Base-by-base conservation (phyloP, 2,329 filamentous ascomycete genomes). In the Fusarium tupiense region DNA sequence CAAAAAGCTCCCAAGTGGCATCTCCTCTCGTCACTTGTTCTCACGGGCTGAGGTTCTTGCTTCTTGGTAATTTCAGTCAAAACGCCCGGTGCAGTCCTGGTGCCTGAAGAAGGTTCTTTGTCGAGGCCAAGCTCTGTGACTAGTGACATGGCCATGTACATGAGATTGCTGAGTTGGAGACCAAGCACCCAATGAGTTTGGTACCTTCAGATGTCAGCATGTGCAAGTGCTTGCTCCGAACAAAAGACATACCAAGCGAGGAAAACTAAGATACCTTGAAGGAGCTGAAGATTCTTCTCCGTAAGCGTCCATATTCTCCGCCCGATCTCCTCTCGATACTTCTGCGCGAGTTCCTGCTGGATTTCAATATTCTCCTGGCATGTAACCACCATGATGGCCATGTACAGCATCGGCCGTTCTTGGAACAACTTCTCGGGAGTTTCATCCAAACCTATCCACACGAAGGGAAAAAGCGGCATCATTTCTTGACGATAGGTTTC, bases 1-100 rank as follows among this genome's bases (percentile, higher is more conserved):
- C 69, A 71, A 31, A 62, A 71, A 3, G 61, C 41, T 2, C 69
- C 69, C 11, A 71, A 31, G n/a, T 67, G 41, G 11, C 69, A 71
- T 46, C 69, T 31, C 17, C 61, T 52, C 17, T 66, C 61, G 0
- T 67, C 57, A 3, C 11, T 50, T 19, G 61, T 71, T 14, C 40
- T 67, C 6, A 29, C 8, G 20, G 19, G 17, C 6, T 31, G 61
- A 19, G 67, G 13, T 1, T 43, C 33, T 43, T 57, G 50, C 5
- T 33, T 43, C 24, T 24, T 11, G 1, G 44, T 59, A 29, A 71
- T 53, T 10, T 71, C 52, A 26, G 46, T 50, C 12, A 67, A 12
- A 3, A 43, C 47, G 1, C 67, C 69, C 0, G 62, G 57, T 1
- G 57, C 31, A 2, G 38, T 49, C n/a, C 53, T 72, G n/a, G 35